Conservation (phyloP, 108 stramenopile species). For the Cyclotella baltica region DNA sequence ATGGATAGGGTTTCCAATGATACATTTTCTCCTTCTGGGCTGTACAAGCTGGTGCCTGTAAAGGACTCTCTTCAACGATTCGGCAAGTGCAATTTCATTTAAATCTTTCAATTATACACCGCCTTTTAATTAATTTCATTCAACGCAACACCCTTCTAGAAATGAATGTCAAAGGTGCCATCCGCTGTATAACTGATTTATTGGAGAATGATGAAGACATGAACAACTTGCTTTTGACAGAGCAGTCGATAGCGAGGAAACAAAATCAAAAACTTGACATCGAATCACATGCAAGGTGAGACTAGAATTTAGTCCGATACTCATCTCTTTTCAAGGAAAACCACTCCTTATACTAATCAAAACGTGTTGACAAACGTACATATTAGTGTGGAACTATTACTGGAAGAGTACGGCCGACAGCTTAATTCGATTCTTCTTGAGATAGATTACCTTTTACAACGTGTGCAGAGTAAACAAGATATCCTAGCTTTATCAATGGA, state of each 20-base stretch:
- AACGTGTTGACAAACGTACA: too few relatives aligned
- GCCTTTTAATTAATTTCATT: not conserved
- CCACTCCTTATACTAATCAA: too few relatives aligned
- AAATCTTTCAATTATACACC: not conserved
- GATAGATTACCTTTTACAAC: slow-evolving; percentile 67
- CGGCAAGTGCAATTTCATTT: slow-evolving; percentile 19
- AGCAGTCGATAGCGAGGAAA: slow-evolving; percentile 64
- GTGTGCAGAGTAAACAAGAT: slow-evolving; percentile 90
- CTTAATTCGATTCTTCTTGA: slow-evolving; percentile 72
- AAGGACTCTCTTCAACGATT: slow-evolving; percentile 85
- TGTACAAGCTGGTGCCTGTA: slow-evolving; percentile 83
- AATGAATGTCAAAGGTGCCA: slow-evolving; percentile 73
- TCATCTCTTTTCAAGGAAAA: not conserved
- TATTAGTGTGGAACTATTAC: slow-evolving; percentile 72
- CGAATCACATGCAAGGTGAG: slow-evolving; percentile 63
- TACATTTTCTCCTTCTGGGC: slow-evolving; percentile 71
- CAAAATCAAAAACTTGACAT: slow-evolving; percentile 49
- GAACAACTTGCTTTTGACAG: slow-evolving; percentile 80
- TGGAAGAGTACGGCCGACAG: slow-evolving; percentile 87
- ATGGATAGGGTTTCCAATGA: slow-evolving; percentile 71
- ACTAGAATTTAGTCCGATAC: too few relatives aligned
- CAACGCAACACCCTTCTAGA: slow-evolving; percentile 33
- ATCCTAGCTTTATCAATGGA: slow-evolving; percentile 80
- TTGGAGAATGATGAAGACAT: slow-evolving; percentile 87
- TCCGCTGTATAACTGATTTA: slow-evolving; percentile 73